phyloP scores from a whole-genome alignment of 78 protist genomes.

The Cavenderia fasciculata region DNA sequence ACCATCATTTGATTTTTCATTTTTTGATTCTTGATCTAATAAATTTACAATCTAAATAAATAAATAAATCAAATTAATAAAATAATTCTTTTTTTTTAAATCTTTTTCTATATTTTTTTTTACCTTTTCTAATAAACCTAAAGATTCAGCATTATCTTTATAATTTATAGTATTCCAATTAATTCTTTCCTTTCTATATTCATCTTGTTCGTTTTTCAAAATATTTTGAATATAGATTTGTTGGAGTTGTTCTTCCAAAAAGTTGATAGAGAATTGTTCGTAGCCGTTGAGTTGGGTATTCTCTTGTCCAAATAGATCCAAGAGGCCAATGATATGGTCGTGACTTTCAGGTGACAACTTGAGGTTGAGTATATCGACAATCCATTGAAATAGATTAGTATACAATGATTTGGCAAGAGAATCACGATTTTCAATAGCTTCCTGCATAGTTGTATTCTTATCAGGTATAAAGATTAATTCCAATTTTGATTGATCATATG shows the following conservation, averaged over 20 bases:
- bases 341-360: constrained; percentile 2
- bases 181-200: constrained; percentile 75
- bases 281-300: constrained; percentile 76
- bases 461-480: constrained; percentile 20
- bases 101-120: not conserved
- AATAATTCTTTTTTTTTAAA: too few species aligned
- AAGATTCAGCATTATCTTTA: constrained; percentile 58
- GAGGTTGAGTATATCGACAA: constrained; percentile 76
- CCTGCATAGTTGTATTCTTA: not conserved
- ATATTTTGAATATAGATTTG: constrained; percentile 85
- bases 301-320: constrained; percentile 94
- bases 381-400: constrained; percentile 81
- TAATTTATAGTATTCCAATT: constrained; percentile 52
- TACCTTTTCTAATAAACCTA: constrained; percentile 66
- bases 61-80: too few species aligned
- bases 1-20: constrained; percentile 13
- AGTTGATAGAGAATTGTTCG: constrained; percentile 91
- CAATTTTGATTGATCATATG: constrained; percentile 21
- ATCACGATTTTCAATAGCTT: constrained; percentile 82
- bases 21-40: constrained; percentile 57
- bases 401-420: constrained; percentile 90
- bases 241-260: constrained; percentile 85
- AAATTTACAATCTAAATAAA: constrained; percentile 37
- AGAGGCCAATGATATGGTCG: constrained; percentile 77
- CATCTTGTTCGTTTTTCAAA: constrained; percentile 87